A percentile compares a stretch with the other conserved stretches of the same genome.
phyloP scores from a whole-genome alignment of 805 yeast genomes.

The Kuraishia ogatae region DNA sequence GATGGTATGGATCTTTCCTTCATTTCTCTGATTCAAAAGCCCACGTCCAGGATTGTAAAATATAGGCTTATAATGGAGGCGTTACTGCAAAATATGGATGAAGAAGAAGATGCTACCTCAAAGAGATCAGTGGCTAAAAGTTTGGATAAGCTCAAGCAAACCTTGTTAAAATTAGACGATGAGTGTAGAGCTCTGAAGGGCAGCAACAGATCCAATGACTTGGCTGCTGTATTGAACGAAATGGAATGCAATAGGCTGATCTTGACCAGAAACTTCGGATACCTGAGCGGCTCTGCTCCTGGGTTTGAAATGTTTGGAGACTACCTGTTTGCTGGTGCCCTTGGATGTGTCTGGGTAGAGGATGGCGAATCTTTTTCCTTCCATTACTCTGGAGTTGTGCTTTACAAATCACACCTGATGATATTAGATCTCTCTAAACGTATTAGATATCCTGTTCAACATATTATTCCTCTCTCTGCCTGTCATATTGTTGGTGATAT shows the following conservation, averaged over 20 bases:
- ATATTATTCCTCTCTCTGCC: constrained; percentile 39
- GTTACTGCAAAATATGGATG: constrained; percentile 20
- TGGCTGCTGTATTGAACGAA: background rate
- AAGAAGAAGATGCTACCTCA: constrained; percentile 11
- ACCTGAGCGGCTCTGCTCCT: constrained; percentile 11
- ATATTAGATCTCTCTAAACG: constrained; percentile 20
- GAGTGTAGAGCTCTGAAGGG: background rate
- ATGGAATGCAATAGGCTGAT: constrained; percentile 10
- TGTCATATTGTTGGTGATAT: constrained; percentile 17
- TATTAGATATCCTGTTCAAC: constrained; percentile 24
- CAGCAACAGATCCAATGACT: background rate
- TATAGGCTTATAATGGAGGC: constrained; percentile 43
- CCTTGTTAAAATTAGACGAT: constrained; percentile 10
- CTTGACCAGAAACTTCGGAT: constrained; percentile 6
- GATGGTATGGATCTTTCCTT: constrained; percentile 39
- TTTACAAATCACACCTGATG: constrained; percentile 45
- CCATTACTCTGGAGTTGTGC: constrained; percentile 24
- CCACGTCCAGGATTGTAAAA: constrained; percentile 39
- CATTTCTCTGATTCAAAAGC: constrained; percentile 43
- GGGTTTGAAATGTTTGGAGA: constrained; percentile 40
- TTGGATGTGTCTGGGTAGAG: constrained; percentile 30
- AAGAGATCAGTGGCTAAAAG: constrained; percentile 5
- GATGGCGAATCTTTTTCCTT: constrained; percentile 7
- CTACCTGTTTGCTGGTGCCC: constrained; percentile 33
- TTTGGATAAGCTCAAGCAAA: background rate